phyloP scores from a whole-genome alignment of 192 early-diverging fungal genomes.

The Coemansia sp. region DNA sequence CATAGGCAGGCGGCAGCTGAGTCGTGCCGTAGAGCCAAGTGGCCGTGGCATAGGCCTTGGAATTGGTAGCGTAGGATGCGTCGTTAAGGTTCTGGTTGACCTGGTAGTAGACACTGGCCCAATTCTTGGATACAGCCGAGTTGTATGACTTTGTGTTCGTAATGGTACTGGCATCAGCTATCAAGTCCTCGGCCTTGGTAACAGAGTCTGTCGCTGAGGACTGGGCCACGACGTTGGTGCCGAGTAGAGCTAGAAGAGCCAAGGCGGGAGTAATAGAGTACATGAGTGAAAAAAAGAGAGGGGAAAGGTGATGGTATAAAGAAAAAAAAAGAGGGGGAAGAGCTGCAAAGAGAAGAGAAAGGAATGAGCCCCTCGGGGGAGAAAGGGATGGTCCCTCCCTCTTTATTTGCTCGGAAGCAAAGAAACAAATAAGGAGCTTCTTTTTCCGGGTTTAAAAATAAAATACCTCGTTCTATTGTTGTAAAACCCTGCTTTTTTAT shows the following conservation, averaged over 20 bases:
- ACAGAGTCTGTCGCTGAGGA: too few species aligned
- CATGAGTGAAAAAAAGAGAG: background rate
- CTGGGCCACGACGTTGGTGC: background rate
- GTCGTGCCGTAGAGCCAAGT: slow-evolving; percentile 46
- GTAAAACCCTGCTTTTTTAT: background rate
- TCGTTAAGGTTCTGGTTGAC: slow-evolving; percentile 38
- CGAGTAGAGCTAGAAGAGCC: slow-evolving; percentile 7
- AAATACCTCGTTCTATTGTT: background rate
- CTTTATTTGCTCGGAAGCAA: background rate
- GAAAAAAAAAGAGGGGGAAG: background rate
- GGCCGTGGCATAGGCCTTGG: slow-evolving; percentile 23
- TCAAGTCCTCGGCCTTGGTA: slow-evolving; percentile 16
- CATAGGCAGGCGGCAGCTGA: slow-evolving; percentile 26
- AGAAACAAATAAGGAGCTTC: background rate
- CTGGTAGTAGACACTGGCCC: slow-evolving; percentile 43
- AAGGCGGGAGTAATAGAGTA: slow-evolving; percentile 1
- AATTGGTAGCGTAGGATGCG: slow-evolving; percentile 2
- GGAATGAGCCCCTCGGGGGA: background rate
- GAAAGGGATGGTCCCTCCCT: background rate
- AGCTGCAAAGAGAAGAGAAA: background rate
- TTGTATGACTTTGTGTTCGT: slow-evolving; percentile 31
- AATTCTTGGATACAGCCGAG: slow-evolving; percentile 15
- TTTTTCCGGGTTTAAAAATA: background rate
- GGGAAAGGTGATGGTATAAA: background rate
- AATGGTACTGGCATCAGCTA: slow-evolving; percentile 20